Evolutionary conservation across 2,329 filamentous ascomycete genomes (phyloP), one percentile per base, ranked within the genome.

Genomic region (Sordariomycetes sp.): DNA sequence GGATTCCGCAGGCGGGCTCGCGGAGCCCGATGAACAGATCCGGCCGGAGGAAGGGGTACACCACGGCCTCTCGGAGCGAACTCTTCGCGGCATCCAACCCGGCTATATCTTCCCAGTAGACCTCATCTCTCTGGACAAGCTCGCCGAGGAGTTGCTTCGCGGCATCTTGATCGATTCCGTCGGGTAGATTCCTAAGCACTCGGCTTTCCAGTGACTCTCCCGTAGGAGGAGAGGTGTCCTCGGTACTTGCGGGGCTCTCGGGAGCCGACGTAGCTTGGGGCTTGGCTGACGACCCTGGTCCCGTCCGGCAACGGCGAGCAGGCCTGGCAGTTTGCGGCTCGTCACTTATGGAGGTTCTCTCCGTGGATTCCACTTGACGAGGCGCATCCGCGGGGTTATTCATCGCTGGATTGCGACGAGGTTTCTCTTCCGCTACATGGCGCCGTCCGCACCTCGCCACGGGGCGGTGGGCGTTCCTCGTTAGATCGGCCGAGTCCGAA

Each of bases 131-230:
- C 61, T 92, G 84, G 15, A 97, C 87, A 59, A 99, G 95, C 62
- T 99, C 94, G 65, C 96, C 96, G 59, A 97, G 77, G 34, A 99
- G 96, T 61, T 96, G 90, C 65, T 89, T 88, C 0, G 92, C 94
- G 3, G 91, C 88, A 28, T 78, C 75, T 62, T 86, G 81, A 65
- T 99, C 94, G 2, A 96, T 82, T 0, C 90, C 90, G 56, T 84
- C 79, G 0, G 91, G 91, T 1, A 97, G 72, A 58, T 86, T 85
- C 65, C 88, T 90, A 65, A 96, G 73, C 24, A 95, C 75, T 10
- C 77, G 69, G 54, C 76, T 74, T 61, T 59, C 57, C 6, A 54
- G 57, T 22, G 51, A 45, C 22, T 54, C 55, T 58, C 58, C 10
- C n/a, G n/a, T 50, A 7, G 45, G 45, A 7, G n/a, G 20, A 12